A percentile compares a stretch with the other conserved stretches of the same genome.
These are phyloP conservation scores for Climacium dendroides DNA, from an alignment of 225 moss, liverwort and hornwort species.

Conservation along the genomic window DNA sequence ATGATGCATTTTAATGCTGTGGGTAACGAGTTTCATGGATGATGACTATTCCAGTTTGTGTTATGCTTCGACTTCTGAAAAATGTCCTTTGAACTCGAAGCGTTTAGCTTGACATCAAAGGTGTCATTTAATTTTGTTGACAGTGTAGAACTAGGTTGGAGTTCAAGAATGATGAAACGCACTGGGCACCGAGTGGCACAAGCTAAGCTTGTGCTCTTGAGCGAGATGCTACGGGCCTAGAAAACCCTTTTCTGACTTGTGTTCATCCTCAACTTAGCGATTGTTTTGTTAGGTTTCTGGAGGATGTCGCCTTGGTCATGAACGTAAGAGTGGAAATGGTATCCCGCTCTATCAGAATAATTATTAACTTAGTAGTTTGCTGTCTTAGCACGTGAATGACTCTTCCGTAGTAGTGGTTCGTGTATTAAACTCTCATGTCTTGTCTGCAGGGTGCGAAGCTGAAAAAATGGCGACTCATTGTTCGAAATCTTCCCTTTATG, in stretches of 20 bases:
- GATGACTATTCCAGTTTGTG: background rate
- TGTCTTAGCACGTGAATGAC: background rate
- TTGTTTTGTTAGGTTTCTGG: background rate
- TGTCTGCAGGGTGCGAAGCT: constrained; percentile 75
- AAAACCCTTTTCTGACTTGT: constrained; percentile 19
- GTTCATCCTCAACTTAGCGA: background rate
- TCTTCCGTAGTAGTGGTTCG: background rate
- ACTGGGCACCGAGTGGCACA: constrained; percentile 8
- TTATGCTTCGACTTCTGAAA: background rate
- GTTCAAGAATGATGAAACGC: constrained; percentile 6
- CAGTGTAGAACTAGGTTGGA: background rate
- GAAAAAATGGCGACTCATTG: constrained; percentile 87
- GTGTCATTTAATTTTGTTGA: background rate
- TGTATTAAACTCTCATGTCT: background rate
- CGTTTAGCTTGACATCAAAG: background rate
- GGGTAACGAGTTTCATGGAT: background rate
- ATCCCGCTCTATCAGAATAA: background rate
- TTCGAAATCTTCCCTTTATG: constrained; percentile 90
- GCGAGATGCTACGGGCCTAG: constrained; percentile 22
- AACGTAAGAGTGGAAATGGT: background rate
- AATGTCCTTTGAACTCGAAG: background rate
- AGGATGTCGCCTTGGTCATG: background rate
- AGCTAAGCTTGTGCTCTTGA: constrained; percentile 12
- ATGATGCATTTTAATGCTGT: background rate
- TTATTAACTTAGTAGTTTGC: background rate